phyloP scores from a whole-genome alignment of 805 yeast genomes.

The Saturnispora zaruensis region DNA sequence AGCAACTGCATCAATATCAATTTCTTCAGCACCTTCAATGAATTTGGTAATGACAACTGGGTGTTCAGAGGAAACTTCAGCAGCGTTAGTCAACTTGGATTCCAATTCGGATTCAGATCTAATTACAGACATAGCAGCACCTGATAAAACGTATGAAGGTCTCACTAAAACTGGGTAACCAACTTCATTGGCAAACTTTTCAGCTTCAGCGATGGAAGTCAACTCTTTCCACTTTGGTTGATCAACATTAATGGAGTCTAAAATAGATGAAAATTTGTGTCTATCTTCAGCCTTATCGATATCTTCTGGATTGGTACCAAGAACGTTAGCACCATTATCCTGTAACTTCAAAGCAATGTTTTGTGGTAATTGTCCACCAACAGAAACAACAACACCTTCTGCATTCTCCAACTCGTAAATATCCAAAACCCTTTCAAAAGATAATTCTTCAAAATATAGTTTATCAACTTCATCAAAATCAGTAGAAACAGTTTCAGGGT shows the following conservation, averaged over 20 bases:
- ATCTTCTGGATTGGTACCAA: constrained; percentile 92
- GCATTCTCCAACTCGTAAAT: constrained; percentile 89
- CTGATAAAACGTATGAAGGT: constrained; percentile 94
- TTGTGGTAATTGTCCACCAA: constrained; percentile 98
- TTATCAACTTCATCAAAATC: constrained; percentile 98
- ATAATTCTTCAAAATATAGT: constrained; percentile 90
- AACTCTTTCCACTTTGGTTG: constrained; percentile 98
- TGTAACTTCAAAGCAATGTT: constrained; percentile 86
- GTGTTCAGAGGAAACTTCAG: constrained; percentile 89
- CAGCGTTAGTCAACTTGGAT: constrained; percentile 74
- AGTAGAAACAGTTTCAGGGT: constrained; percentile 98
- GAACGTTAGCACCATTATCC: constrained; percentile 72
- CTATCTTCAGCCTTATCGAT: constrained; percentile 98
- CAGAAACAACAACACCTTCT: constrained; percentile 87
- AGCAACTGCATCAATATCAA: constrained; percentile 96
- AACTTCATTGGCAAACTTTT: constrained; percentile 72
- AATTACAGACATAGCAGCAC: constrained; percentile 98
- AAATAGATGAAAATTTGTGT: constrained; percentile 90
- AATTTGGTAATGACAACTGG: constrained; percentile 97
- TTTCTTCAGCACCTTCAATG: constrained; percentile 93
- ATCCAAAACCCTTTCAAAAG: constrained; percentile 94
- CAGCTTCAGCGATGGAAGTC: constrained; percentile 78
- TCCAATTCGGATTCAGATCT: constrained; percentile 71
- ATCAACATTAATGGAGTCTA: constrained; percentile 87
- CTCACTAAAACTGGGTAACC: constrained; percentile 95